Evolutionary conservation across 2,329 filamentous ascomycete genomes (phyloP).

Genomic region (Fusarium sp.): DNA sequence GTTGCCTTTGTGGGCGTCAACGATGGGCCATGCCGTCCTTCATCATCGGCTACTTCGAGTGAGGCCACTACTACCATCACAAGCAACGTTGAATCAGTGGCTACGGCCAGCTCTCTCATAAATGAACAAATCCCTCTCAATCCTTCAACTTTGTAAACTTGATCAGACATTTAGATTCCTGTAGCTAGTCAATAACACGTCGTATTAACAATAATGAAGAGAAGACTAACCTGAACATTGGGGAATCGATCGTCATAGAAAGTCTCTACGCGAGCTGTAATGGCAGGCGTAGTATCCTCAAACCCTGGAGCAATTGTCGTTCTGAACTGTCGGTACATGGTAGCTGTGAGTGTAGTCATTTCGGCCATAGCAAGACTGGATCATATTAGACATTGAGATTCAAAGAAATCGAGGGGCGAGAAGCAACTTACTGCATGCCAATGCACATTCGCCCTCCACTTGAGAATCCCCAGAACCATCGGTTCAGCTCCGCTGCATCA

Average conservation of each 20-base stretch:
- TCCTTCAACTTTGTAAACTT: constrained; percentile 18
- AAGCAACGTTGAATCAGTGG: neutral
- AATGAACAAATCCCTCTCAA: neutral
- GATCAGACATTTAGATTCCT: constrained; percentile 35
- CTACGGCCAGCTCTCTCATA: neutral
- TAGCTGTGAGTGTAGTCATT: constrained; percentile 32
- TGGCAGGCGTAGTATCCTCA: constrained; percentile 21
- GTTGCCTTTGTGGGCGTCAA: neutral
- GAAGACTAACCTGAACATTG: constrained; percentile 7
- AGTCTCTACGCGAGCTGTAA: constrained; percentile 35
- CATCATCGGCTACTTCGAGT: neutral
- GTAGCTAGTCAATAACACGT: fast-evolving
- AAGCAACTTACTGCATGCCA: constrained; percentile 37
- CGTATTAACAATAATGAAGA: fast-evolving
- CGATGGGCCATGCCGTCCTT: neutral
- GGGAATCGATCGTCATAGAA: constrained; percentile 36
- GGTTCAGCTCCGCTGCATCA: constrained; percentile 26
- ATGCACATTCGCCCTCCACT: constrained; percentile 40
- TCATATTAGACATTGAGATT: neutral
- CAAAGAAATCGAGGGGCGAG: fast-evolving
- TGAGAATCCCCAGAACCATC: constrained; percentile 41
- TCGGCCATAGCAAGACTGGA: constrained; percentile 35
- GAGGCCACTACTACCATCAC: neutral
- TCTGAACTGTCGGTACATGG: constrained; percentile 29
- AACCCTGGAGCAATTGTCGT: constrained; percentile 25